Base-by-base conservation (phyloP, 2,329 filamentous ascomycete species). In the Fusarium begoniae region DNA sequence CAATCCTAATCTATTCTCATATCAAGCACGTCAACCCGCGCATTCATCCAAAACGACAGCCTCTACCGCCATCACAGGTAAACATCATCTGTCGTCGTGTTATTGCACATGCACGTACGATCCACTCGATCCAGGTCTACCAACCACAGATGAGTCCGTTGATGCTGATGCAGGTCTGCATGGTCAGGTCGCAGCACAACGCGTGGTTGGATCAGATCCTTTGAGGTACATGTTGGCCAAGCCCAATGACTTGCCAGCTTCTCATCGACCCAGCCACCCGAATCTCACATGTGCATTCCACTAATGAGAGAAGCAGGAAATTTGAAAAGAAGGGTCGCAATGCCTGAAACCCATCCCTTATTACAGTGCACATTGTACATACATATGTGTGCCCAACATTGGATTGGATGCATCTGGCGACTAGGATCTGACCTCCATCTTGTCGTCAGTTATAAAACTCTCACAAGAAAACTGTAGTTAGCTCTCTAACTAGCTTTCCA, bases 261-360 rank as follows among this genome's bases (percentile, higher is more conserved):
- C 67, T 54, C 45, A 44, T 63, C 47, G 50, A 63, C 50, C 63
- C 71, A 72, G 63, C 72, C 71, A 66, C 64, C 71, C 63, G 32
- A 69, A 72, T 74, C 72, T 74, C 66, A 71, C 60, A 71, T 71
- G 71, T 67, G 66, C 66, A 71, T 74, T 71, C 71, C 66, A 74
- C 70, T 68, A 74, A 73, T 73, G 37, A 59, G 56, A 74, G 54
- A 45, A 48, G 57, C 55, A 38, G 54, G 32, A 41, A 65, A 28
- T 55, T 40, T 37, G 30, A 45, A 43, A 60, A 53, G 28, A 57
- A 68, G 58, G 61, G 70, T 71, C 45, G 48, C 50, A 67, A 59
- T 72, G 55, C 58, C 66, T 60, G 48, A 63, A 73, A 59, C 66
- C 70, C 51, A 38, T 56, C 63, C 30, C 15, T 38, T 51, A 26